These are phyloP conservation scores for Botryotinia calthae DNA, from an alignment of 2,329 filamentous ascomycete species.

Conservation along the genomic window DNA sequence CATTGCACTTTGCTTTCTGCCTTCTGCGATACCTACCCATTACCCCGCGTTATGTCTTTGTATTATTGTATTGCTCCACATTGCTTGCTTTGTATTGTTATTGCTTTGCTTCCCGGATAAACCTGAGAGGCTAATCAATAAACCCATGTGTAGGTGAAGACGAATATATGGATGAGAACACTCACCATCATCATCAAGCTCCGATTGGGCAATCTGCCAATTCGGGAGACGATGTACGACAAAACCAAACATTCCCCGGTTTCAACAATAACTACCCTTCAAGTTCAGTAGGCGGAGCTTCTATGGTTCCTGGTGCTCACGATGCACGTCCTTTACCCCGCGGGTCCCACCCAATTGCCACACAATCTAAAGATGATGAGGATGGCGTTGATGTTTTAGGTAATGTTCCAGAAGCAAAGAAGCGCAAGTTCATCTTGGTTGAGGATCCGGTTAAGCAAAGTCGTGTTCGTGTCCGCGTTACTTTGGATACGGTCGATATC, in stretches of 20 bases:
- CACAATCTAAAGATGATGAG: slow-evolving; percentile 38
- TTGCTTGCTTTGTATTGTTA: slow-evolving; percentile 24
- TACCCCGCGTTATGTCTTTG: slow-evolving; percentile 35
- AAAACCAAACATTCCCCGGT: slow-evolving; percentile 69
- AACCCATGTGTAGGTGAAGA: slow-evolving; percentile 52
- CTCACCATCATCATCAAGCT: slow-evolving; percentile 65
- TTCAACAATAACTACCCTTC: slow-evolving; percentile 64
- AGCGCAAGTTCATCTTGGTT: slow-evolving; percentile 94
- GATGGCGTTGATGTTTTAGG: slow-evolving; percentile 75
- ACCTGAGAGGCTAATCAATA: slow-evolving; percentile 37
- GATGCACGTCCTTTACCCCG: slow-evolving; percentile 51
- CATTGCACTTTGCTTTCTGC: slow-evolving; percentile 37
- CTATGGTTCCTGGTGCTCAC: slow-evolving; percentile 56
- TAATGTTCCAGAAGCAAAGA: slow-evolving; percentile 83
- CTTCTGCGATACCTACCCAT: slow-evolving; percentile 32
- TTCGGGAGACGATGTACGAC: slow-evolving; percentile 65
- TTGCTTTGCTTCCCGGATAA: slow-evolving; percentile 34
- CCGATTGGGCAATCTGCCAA: slow-evolving; percentile 51
- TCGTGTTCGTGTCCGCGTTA: slow-evolving; percentile 84
- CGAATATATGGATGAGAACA: slow-evolving; percentile 61
- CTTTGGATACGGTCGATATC: slow-evolving; percentile 89
- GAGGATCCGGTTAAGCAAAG: slow-evolving; percentile 81
- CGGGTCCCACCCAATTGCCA: slow-evolving; percentile 43
- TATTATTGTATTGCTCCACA: slow-evolving; percentile 32
- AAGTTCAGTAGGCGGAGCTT: slow-evolving; percentile 52